A percentile compares a stretch with the other conserved stretches of the same genome.
Evolutionary conservation across 2,329 filamentous ascomycete genomes (phyloP).

Genomic region (Colletotrichum camelliae): DNA sequence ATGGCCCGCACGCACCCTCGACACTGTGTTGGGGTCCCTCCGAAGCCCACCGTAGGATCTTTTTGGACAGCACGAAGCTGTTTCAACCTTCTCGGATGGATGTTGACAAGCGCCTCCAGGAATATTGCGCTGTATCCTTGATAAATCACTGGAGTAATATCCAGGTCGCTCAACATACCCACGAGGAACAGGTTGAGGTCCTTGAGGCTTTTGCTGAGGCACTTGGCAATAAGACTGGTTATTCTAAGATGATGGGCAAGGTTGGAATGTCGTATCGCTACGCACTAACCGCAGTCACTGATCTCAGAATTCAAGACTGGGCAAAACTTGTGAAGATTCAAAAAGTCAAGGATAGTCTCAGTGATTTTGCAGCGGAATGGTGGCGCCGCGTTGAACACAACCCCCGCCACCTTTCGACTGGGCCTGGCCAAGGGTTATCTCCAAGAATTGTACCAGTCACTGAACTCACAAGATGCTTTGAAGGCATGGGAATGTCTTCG

Average conservation of each 20-base stretch:
- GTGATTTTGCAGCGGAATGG: not conserved
- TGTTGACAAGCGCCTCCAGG: not conserved
- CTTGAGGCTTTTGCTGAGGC: not conserved
- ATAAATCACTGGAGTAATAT: not conserved
- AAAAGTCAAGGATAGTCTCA: not conserved
- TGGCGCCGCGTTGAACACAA: not conserved
- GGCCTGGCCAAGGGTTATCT: not conserved
- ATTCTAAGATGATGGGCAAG: not conserved
- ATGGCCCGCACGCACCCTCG: not conserved
- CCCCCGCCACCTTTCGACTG: not conserved
- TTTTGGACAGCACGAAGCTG: not conserved
- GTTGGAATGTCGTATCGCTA: not conserved
- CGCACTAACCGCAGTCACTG: not conserved
- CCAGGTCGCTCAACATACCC: not conserved
- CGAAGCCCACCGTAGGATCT: not conserved
- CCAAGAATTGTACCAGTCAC: not conserved
- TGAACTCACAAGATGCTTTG: not conserved
- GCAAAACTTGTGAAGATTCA: not conserved
- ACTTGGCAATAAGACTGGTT: not conserved
- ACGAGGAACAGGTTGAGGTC: not conserved
- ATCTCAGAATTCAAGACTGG: not conserved
- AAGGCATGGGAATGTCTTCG: not conserved
- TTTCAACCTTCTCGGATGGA: not conserved
- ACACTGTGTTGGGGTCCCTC: not conserved
- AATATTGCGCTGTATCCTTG: not conserved